Evolutionary conservation across 306 rosid genomes (phyloP).

Genomic region (Potentilla sterilis): DNA sequence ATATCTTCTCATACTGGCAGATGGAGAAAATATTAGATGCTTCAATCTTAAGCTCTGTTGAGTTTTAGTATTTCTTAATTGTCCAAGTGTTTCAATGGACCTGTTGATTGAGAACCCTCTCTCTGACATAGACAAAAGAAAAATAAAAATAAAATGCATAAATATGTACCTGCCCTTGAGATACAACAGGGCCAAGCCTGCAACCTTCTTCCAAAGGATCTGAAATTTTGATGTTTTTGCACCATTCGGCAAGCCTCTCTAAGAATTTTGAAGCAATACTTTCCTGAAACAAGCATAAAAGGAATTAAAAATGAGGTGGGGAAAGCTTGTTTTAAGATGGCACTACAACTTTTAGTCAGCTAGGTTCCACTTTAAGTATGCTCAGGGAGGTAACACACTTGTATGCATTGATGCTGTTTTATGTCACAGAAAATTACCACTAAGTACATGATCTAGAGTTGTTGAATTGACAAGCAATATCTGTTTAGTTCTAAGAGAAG

Average conservation of each 20-base stretch:
- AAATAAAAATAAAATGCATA: background rate
- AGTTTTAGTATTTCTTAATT: background rate
- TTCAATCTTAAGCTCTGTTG: conserved; percentile 20
- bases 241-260: conserved; percentile 75
- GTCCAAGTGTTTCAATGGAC: background rate
- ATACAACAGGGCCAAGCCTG: conserved; percentile 97
- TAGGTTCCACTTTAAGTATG: background rate
- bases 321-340: background rate
- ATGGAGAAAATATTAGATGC: conserved; percentile 35
- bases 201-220: conserved; percentile 99
- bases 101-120: background rate
- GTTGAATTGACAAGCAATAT: background rate
- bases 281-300: conserved; percentile 56
- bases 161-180: conserved; percentile 73
- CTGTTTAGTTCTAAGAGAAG: background rate
- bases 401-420: background rate
- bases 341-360: background rate
- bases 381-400: background rate
- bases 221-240: conserved; percentile 78
- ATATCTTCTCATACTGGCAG: conserved; percentile 75
- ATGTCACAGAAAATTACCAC: background rate
- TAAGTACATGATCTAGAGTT: background rate
- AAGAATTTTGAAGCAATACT: conserved; percentile 74
- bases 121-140: background rate
- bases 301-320: background rate